Conservation (phyloP, 164 flowering plant species). For the Tinospora cordifolia region DNA sequence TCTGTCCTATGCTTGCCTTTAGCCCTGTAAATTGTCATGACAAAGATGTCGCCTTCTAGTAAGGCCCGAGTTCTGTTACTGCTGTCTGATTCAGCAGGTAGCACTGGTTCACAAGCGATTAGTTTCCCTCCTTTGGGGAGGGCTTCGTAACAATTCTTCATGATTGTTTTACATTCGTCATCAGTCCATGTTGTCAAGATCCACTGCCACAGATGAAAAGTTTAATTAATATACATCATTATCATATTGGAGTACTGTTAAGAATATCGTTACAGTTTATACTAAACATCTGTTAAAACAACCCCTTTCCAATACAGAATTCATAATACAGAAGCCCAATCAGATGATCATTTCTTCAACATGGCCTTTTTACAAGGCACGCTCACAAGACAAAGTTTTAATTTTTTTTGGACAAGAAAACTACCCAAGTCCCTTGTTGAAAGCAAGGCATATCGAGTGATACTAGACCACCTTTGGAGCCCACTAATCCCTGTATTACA, state of each 20-base stretch:
- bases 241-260: not conserved
- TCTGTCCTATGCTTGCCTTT: conserved; percentile 63
- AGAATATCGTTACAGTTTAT: not conserved
- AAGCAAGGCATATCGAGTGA: too few species aligned
- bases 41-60: conserved; percentile 62
- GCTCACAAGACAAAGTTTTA: too few species aligned
- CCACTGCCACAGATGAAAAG: conserved; percentile 37
- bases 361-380: too few species aligned
- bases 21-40: conserved; percentile 61
- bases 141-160: conserved; percentile 57
- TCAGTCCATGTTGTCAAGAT: conserved; percentile 69
- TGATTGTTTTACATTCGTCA: conserved; percentile 53
- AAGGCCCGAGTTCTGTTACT: conserved; percentile 60
- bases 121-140: conserved; percentile 61
- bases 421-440: too few species aligned
- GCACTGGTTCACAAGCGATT: conserved; percentile 71
- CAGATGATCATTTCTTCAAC: too few species aligned
- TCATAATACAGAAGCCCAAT: too few species aligned
- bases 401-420: too few species aligned
- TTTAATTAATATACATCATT: not conserved
- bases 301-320: too few species aligned
- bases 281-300: too few species aligned
- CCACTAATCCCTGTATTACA: too few species aligned
- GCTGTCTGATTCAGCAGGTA: conserved; percentile 46
- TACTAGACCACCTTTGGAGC: too few species aligned